Evolutionary conservation across 2,329 filamentous ascomycete genomes (phyloP).

Genomic region (Mycosphaerella sp.): DNA sequence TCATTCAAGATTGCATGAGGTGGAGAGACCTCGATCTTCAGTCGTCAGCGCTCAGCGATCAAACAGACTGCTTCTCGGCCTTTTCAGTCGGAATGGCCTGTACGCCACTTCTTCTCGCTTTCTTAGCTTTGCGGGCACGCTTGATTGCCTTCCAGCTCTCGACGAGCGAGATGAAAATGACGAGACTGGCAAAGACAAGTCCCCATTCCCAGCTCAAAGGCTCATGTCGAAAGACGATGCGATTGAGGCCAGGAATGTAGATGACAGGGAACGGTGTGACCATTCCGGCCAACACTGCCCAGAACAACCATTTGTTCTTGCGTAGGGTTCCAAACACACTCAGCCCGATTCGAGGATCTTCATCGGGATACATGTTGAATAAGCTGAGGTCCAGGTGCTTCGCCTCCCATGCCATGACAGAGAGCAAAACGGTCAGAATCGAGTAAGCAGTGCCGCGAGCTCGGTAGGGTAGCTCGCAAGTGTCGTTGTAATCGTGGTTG

Average conservation of each 20-base stretch:
- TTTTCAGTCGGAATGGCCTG: conserved; percentile 1
- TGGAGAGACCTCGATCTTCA: background rate
- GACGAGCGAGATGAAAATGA: conserved; percentile 39
- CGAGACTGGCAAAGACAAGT: conserved; percentile 38
- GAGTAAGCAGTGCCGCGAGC: conserved; percentile 43
- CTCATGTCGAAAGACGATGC: conserved; percentile 42
- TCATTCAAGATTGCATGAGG: background rate
- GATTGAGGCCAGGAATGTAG: conserved; percentile 43
- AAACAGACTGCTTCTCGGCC: conserved; percentile 1
- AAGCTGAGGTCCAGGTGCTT: conserved; percentile 42
- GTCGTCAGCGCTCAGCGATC: background rate
- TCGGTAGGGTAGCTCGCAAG: conserved; percentile 41
- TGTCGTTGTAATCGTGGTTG: conserved; percentile 41
- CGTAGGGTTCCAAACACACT: conserved; percentile 33
- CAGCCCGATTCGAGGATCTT: conserved; percentile 23
- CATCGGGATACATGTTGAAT: conserved; percentile 42
- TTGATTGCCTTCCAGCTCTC: conserved; percentile 45
- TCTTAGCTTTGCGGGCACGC: conserved; percentile 24
- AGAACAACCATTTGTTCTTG: conserved; percentile 40
- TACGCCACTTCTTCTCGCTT: conserved; percentile 3
- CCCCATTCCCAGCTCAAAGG: conserved; percentile 45
- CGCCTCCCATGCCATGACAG: conserved; percentile 46
- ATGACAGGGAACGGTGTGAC: conserved; percentile 42
- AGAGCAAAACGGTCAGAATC: conserved; percentile 41
- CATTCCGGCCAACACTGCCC: conserved; percentile 41